These are phyloP conservation scores for Persicaria tinctoria DNA, from an alignment of 148 eudicot species.

Conservation along the genomic window DNA sequence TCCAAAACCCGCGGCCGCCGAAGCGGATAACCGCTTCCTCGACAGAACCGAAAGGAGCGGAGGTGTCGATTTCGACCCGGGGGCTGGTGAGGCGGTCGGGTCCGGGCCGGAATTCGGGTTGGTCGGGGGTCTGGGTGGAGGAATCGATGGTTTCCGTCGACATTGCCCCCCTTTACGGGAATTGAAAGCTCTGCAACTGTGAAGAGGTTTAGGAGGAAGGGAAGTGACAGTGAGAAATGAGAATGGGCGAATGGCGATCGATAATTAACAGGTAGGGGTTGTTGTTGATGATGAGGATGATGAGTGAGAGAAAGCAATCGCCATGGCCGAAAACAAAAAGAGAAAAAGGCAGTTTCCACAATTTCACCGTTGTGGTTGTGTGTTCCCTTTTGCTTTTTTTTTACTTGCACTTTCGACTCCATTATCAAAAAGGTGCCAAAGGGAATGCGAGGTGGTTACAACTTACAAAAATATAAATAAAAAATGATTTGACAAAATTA, in stretches of 20 bases:
- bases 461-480: no score
- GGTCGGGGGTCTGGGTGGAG: slow-evolving; percentile 31
- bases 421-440: not conserved
- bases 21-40: slow-evolving; percentile 82
- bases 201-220: not conserved
- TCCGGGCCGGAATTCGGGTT: slow-evolving; percentile 12
- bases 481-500: no score
- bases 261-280: no score
- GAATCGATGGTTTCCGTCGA: slow-evolving; percentile 29
- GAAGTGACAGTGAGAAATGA: not conserved
- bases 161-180: slow-evolving; percentile 11
- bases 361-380: not conserved
- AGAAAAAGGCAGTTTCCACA: not conserved
- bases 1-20: slow-evolving; percentile 77
- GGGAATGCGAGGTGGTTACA: not conserved
- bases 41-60: slow-evolving; percentile 73
- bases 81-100: slow-evolving; percentile 29
- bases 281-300: slow-evolving; percentile 15
- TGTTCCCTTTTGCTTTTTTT: not conserved
- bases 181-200: not conserved
- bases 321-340: slow-evolving; percentile 7
- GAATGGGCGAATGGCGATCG: not conserved
- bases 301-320: slow-evolving; percentile 13
- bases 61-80: slow-evolving; percentile 65
- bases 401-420: not conserved